Evolutionary conservation across 1,139 yeast genomes (phyloP).

Genomic region (Blastobotrys serpentis): DNA sequence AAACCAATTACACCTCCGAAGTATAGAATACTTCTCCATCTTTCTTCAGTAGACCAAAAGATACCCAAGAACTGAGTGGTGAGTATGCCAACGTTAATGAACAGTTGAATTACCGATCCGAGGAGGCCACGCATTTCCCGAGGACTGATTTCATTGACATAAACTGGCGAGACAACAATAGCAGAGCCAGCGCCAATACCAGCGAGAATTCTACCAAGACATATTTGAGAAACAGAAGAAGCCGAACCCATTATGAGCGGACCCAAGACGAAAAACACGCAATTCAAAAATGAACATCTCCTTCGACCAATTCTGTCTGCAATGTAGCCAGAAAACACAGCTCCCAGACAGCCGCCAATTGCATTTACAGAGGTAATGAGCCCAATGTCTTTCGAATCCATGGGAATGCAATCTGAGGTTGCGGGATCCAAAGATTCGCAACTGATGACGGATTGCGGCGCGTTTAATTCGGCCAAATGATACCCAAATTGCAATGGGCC

Average conservation of each 20-base stretch:
- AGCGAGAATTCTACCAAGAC: constrained; percentile 70
- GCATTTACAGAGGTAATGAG: constrained; percentile 80
- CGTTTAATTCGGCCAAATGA: constrained; percentile 83
- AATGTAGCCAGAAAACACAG: constrained; percentile 67
- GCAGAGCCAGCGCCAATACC: constrained; percentile 90
- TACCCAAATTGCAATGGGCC: constrained; percentile 77
- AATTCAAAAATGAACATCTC: constrained; percentile 55
- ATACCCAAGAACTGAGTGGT: constrained; percentile 74
- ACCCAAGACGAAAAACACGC: constrained; percentile 61
- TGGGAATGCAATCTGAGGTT: constrained; percentile 53
- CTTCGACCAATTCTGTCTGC: constrained; percentile 71
- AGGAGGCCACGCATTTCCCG: constrained; percentile 63
- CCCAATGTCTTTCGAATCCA: constrained; percentile 68
- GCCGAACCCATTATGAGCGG: constrained; percentile 60
- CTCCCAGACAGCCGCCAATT: constrained; percentile 82
- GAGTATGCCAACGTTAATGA: constrained; percentile 80
- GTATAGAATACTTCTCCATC: constrained; percentile 71
- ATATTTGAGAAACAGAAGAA: constrained; percentile 45
- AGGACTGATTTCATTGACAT: constrained; percentile 79
- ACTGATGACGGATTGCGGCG: constrained; percentile 66
- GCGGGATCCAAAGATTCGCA: constrained; percentile 41
- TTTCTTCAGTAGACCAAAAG: constrained; percentile 57
- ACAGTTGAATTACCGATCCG: constrained; percentile 86
- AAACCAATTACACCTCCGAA: constrained; percentile 58
- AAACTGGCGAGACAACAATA: constrained; percentile 79